Percentiles rank a stretch among this genome's conserved stretches.
phyloP scores from a whole-genome alignment of 768 basidiomycete genomes.

The Neoboletus subvelutipes region DNA sequence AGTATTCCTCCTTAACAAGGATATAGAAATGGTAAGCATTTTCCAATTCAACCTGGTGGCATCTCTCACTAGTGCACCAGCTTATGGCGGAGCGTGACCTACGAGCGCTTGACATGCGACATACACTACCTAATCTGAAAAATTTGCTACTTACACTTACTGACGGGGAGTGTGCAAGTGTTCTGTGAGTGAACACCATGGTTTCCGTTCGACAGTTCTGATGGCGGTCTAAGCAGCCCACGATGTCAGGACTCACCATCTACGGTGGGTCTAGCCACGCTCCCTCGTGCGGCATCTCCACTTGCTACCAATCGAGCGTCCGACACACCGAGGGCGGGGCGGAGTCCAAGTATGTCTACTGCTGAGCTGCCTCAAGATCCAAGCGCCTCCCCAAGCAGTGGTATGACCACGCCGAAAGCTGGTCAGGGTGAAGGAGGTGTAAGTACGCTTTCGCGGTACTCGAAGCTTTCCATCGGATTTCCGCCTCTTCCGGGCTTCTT shows the following conservation, averaged over 20 bases:
- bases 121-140: conserved; percentile 96
- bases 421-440: conserved; percentile 35
- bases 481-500: conserved; percentile 64
- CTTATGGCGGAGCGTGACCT: conserved; percentile 90
- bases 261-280: conserved; percentile 26
- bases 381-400: conserved; percentile 50
- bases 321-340: conserved; percentile 30
- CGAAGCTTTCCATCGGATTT: conserved; percentile 48
- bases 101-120: conserved; percentile 87
- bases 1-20: conserved; percentile 94
- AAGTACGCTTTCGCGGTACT: conserved; percentile 37
- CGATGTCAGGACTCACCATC: conserved; percentile 23
- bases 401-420: conserved; percentile 56
- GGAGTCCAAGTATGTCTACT: conserved; percentile 9
- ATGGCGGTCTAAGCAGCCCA: conserved; percentile 16
- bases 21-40: conserved; percentile 82
- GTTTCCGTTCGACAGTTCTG: conserved; percentile 8
- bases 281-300: conserved; percentile 21
- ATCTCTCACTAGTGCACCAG: conserved; percentile 39
- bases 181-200: conserved; percentile 41
- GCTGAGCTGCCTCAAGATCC: conserved; percentile 33
- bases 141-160: conserved; percentile 86
- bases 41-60: neutral
- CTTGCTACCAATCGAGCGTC: conserved; percentile 10
- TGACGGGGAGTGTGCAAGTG: conserved; percentile 55